Base-by-base conservation (phyloP, 805 yeast species). In the Metschnikowia anglica region DNA sequence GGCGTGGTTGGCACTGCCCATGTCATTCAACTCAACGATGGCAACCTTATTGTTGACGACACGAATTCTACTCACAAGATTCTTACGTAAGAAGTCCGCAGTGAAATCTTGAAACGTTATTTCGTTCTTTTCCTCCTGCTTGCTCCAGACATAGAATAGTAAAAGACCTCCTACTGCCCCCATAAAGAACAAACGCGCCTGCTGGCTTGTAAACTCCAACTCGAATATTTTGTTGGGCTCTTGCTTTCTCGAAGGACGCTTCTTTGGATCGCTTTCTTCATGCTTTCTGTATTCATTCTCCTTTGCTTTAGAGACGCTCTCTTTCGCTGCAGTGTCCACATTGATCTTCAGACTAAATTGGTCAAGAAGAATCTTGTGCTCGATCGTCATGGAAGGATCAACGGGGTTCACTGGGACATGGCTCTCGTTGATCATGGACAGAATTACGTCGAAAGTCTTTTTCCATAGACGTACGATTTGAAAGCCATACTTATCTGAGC, bases 51-150 rank as follows among this genome's bases (percentile, higher is more conserved):
- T 84, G 68, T 93, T 91, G 23, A 88, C 80, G 6, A 93, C 90
- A 15, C 80, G 65, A 39, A 93, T 70, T 50, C 77, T 79, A 35
- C 80, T 74, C 11, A 93, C 99, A 32, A 80, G 73, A 4, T 89
- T 89, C 54, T 81, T 85, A 48, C 84, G 86, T 47, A 93, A 72
- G 56, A 82, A 83, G 35, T 81, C 73, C 4, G 82, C 71, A 31
- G 88, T 77, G 68, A 93, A 91, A 58, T 91, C 96, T 68, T 93
- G 98, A 84, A 89, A 93, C 2, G 97, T 81, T 46, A 91, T 72
- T 57, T 87, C 89, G 38, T 60, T 58, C 31, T 54, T 49, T 27
- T 48, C 27, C 17, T 60, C 64, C 19, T 42, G 50, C 6, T 49
- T 45, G 34, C 56, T 36, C 47, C 49, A 56, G 10, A 65, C 21